Base-by-base conservation (phyloP, 2,329 filamentous ascomycete species). In the Cladosporium colombiae region DNA sequence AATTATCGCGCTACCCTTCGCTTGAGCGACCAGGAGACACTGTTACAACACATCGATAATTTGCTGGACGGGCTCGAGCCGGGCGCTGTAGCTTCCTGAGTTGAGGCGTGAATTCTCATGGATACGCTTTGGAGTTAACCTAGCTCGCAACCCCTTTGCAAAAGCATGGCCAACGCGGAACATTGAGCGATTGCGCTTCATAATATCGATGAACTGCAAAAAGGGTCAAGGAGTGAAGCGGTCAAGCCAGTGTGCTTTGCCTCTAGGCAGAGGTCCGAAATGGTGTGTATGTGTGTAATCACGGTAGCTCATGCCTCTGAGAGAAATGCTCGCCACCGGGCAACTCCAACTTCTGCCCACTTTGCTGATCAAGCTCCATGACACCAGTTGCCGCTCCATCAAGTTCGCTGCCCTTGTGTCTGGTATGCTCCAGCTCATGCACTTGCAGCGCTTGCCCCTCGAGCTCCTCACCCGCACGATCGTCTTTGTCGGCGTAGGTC, bases 291-390 rank as follows among this genome's bases (percentile, higher is more conserved):
- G 7, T 18, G 5, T 40, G 6, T 5, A 14, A 3, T 40, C 35
- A 40, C 1, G 35, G 37, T n/a, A 44, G 37, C 7, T 44, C 37
- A 44, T 44, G 37, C 18, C 37, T n/a, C 18, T 53, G 50, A 31
- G 50, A 18, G 10, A 16, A 6, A 18, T 53, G 14, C n/a, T 27
- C 46, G 40, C 16, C 46, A 5, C 21, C 16, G 5, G 46, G 6
- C 18, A 62, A 21, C 21, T 62, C 59, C 23, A 37, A 31, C 29
- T 53, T 52, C 8, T 21, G 59, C 29, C 35, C 58, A 11, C 5
- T 50, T 49, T 62, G 59, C 6, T 31, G 29, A 29, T 62, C 59
- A 13, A 62, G 59, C 49, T 62, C 59, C 23, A 53, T 21, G 21
- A 62, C 7, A 37, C 21, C 35, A 6, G 44, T 52, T 1, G 35